Evolutionary conservation across 169 alveolate species (phyloP).

Genomic region (Eimeria maxima): DNA sequence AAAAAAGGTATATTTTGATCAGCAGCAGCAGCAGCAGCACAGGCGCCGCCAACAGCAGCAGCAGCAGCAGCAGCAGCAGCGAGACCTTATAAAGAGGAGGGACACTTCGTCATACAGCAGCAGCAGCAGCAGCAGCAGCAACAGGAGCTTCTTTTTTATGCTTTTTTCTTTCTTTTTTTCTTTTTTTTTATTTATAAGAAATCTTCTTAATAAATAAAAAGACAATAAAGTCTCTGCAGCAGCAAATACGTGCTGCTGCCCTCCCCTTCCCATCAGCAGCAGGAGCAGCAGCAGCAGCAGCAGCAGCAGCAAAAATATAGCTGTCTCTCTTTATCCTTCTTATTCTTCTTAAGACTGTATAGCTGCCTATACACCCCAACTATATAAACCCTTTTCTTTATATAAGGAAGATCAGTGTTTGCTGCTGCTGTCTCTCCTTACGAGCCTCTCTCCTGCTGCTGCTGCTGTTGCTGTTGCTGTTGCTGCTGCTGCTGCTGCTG

Average conservation of each 20-base stretch:
- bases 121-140: constrained; percentile 52
- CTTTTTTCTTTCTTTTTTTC: not conserved
- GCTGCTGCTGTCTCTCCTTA: no score
- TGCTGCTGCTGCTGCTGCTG: not conserved
- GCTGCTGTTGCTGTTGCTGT: constrained; percentile 1
- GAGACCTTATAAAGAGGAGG: not conserved
- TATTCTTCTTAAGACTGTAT: no score
- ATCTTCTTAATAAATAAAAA: not conserved
- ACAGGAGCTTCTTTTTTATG: not conserved
- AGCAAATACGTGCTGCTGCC: no score
- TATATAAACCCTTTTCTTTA: no score
- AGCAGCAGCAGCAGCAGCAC: no score
- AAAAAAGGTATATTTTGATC: not conserved
- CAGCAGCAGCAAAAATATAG: no score
- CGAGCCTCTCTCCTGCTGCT: constrained; percentile 21
- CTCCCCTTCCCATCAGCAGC: no score
- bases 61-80: constrained; percentile 22
- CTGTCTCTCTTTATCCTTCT: no score
- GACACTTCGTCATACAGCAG: not conserved
- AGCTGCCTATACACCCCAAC: no score
- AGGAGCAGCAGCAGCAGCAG: no score
- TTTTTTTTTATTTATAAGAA: not conserved
- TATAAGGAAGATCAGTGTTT: no score
- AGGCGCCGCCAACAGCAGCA: no score
- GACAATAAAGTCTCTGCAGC: not conserved